These are phyloP conservation scores for Hamigera avellanea DNA, from an alignment of 495 filamentous ascomycete genomes.

Conservation along the genomic window DNA sequence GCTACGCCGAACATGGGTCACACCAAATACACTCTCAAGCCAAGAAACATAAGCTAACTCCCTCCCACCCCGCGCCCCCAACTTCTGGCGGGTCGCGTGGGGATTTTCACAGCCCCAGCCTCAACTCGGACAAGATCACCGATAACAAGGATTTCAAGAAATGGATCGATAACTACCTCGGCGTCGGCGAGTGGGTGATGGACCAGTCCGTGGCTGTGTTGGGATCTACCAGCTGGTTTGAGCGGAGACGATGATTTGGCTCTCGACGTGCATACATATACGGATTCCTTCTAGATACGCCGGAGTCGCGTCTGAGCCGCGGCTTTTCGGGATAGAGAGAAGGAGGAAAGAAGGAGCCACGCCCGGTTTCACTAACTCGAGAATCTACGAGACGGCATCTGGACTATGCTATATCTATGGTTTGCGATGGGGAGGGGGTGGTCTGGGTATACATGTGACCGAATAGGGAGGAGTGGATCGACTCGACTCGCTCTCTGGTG, in stretches of 20 bases:
- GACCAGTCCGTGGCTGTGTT: constrained; percentile 89
- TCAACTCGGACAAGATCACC: constrained; percentile 74
- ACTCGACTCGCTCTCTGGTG: too few relatives aligned
- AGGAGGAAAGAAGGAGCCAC: too few relatives aligned
- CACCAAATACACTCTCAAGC: constrained; percentile 1
- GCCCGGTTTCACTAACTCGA: too few relatives aligned
- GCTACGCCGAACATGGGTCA: constrained; percentile 1
- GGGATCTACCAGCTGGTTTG: constrained; percentile 78
- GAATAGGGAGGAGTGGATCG: too few relatives aligned
- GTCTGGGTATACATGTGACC: too few relatives aligned
- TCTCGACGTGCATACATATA: not conserved
- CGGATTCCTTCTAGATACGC: too few relatives aligned
- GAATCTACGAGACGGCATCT: too few relatives aligned
- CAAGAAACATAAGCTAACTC: constrained; percentile 18
- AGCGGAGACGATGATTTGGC: constrained; percentile 49
- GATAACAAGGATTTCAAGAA: constrained; percentile 77
- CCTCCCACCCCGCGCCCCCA: constrained; percentile 21
- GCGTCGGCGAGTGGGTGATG: constrained; percentile 95
- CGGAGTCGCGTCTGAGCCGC: too few relatives aligned
- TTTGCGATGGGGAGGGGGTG: too few relatives aligned
- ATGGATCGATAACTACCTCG: constrained; percentile 92
- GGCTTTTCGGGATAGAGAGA: too few relatives aligned
- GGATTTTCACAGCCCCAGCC: constrained; percentile 54
- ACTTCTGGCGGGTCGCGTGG: constrained; percentile 17
- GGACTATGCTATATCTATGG: too few relatives aligned